A percentile compares a stretch with the other conserved stretches of the same genome.
phyloP scores from a whole-genome alignment of 768 basidiomycete species.

The Rhodosporidiobolus sp. region DNA sequence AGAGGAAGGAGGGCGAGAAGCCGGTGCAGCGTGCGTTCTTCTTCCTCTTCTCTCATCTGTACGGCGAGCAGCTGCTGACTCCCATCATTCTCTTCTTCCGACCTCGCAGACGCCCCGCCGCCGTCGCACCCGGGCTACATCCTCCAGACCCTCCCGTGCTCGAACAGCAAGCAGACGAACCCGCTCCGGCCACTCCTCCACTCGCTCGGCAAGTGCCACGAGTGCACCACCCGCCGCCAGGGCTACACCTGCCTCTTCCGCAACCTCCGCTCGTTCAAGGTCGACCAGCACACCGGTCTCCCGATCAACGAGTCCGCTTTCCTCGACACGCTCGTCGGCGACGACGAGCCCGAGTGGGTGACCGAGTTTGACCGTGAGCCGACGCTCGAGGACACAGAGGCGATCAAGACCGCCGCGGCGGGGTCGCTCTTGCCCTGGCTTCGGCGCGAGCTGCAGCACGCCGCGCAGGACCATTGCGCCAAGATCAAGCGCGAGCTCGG shows the following conservation, averaged over 20 bases:
- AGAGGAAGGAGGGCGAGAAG: neutral
- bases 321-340: neutral
- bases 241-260: slow-evolving; percentile 17
- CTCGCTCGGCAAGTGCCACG: slow-evolving; percentile 3
- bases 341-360: neutral
- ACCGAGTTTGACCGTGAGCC: slow-evolving; percentile 17
- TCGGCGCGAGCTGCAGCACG: slow-evolving; percentile 18
- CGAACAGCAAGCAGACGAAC: neutral
- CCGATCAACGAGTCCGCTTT: neutral
- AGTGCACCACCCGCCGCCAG: neutral
- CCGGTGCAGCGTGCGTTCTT: neutral
- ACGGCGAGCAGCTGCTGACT: neutral
- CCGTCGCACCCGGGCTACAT: neutral
- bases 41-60: no score
- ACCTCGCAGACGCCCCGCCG: neutral
- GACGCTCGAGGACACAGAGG: neutral
- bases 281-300: neutral
- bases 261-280: slow-evolving; percentile 9
- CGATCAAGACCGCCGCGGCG: slow-evolving; percentile 9
- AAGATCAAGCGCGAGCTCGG: slow-evolving; percentile 9
- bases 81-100: neutral
- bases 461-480: neutral
- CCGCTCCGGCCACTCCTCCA: neutral
- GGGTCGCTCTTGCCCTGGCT: neutral
- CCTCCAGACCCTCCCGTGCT: slow-evolving; percentile 1